Percentiles rank a stretch among this genome's conserved stretches.
These are phyloP conservation scores for Citrus australasica DNA, from an alignment of 345 rosid species.

Conservation along the genomic window DNA sequence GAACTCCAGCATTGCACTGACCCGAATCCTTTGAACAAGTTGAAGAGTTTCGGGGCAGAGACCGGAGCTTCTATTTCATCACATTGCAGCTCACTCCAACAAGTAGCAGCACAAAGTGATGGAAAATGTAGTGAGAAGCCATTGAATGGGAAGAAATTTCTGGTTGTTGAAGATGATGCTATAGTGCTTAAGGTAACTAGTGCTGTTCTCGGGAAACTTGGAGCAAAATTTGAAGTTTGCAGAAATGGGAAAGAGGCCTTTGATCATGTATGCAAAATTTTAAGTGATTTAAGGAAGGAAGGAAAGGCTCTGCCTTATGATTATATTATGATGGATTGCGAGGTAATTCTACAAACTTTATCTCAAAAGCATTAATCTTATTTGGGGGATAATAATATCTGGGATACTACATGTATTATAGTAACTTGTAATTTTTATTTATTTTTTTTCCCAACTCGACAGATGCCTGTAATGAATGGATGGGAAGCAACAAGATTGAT, in stretches of 20 bases:
- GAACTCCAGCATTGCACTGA: not conserved
- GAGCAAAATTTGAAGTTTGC: constrained; percentile 29
- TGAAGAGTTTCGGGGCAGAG: not conserved
- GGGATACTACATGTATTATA: not conserved
- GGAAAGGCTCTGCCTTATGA: constrained; percentile 19
- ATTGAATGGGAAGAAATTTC: constrained; percentile 21
- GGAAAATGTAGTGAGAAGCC: not conserved
- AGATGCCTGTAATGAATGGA: constrained; percentile 41
- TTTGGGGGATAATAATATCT: not conserved
- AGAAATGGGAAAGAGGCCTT: constrained; percentile 29
- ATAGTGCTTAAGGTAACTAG: not conserved
- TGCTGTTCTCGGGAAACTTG: constrained; percentile 14
- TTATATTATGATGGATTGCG: constrained; percentile 37
- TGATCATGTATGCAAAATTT: constrained; percentile 12
- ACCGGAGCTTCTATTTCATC: not conserved
- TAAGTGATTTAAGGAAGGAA: constrained; percentile 15
- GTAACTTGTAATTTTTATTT: no score
- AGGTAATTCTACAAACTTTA: constrained; percentile 10
- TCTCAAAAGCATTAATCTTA: not conserved
- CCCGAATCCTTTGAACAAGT: not conserved
- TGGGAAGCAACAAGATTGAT: constrained; percentile 29
- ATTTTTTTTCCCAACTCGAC: not conserved
- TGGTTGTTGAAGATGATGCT: constrained; percentile 26
- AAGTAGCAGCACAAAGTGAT: not conserved
- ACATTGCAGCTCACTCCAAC: not conserved